Evolutionary conservation across 371 early-diverging fungal species (phyloP), one percentile per base, ranked within the genome.

Genomic region (Lichtheimia hyalospora): DNA sequence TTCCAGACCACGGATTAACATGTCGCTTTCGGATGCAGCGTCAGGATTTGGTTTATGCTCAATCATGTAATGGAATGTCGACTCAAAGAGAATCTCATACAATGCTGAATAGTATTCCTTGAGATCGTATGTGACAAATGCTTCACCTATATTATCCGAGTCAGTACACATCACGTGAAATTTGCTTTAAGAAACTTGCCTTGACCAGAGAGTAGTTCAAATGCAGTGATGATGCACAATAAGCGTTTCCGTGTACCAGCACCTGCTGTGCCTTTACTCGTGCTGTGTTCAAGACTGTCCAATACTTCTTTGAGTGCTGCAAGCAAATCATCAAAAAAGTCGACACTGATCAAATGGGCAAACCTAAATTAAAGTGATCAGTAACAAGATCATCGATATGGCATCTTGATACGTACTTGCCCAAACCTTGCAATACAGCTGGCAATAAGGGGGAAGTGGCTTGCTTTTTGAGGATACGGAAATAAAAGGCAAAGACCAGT

Each of bases 271-370:
- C 65, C 66, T 7, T 69, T 61, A 21, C 75, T 77, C 18, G 73
- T 73, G 3, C 61, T 64, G 3, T 70, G 69, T 24, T 73, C 72
- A 34, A 73, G 61, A 2, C 62, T 57, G 42, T 79, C 71, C 82
- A 92, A 86, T 27, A 97, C 93, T 52, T 81, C 85, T 64, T 91
- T 90, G 24, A 97, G 83, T 10, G 90, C 83, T 27, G 83, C 79
- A 52, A 96, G 71, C 59, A 97, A 66, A 68, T 97, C 97, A n/a
- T 84, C 81, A 70, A 96, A 97, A 66, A 95, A 94, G 67, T 96
- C 96, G 10, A 97, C 89, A 62, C 89, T 94, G 71, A 97, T 96
- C 52, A 96, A 79, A 69, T 96, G 96, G 1, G 95, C 92, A 77
- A 92, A 95, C 59, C 87, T 84, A 71, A 15, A 28, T 21, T n/a